Evolutionary conservation across 768 basidiomycete species (phyloP).

Genomic region (Panaeolus cyanescens): DNA sequence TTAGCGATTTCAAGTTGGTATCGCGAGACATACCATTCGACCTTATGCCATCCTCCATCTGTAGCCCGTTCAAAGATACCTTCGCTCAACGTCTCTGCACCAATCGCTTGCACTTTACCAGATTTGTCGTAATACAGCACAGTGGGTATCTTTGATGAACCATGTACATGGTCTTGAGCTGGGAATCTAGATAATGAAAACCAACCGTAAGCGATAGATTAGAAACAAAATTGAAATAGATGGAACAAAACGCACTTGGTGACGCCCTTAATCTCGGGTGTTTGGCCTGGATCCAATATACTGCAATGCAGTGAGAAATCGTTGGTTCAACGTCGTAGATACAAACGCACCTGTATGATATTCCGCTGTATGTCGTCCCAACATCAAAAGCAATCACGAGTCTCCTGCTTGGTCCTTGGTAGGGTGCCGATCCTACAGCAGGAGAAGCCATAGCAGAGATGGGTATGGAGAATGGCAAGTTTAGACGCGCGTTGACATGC

Average conservation of each 20-base stretch:
- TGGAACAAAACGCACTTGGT: conserved; percentile 31
- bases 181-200: conserved; percentile 41
- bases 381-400: conserved; percentile 46
- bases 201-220: not conserved
- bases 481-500: not conserved
- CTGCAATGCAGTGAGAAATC: conserved; percentile 7
- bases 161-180: conserved; percentile 41
- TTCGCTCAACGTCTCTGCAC: conserved; percentile 3
- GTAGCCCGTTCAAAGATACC: conserved; percentile 3
- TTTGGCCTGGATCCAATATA: conserved; percentile 36
- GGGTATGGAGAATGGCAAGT: not conserved
- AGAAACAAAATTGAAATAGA: not conserved
- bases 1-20: not conserved
- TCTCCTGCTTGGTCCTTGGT: conserved; percentile 37
- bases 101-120: conserved; percentile 4
- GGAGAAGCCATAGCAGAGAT: conserved; percentile 19
- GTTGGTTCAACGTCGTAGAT: too few relatives aligned
- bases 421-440: conserved; percentile 24
- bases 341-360: conserved; percentile 35
- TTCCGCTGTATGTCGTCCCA: conserved; percentile 44
- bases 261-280: conserved; percentile 40
- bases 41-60: conserved; percentile 1
- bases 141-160: conserved; percentile 21
- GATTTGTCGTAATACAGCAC: conserved; percentile 2
- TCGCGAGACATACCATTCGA: conserved; percentile 2